Base-by-base conservation (phyloP, 345 rosid genomes). In the Lepidium didymum region DNA sequence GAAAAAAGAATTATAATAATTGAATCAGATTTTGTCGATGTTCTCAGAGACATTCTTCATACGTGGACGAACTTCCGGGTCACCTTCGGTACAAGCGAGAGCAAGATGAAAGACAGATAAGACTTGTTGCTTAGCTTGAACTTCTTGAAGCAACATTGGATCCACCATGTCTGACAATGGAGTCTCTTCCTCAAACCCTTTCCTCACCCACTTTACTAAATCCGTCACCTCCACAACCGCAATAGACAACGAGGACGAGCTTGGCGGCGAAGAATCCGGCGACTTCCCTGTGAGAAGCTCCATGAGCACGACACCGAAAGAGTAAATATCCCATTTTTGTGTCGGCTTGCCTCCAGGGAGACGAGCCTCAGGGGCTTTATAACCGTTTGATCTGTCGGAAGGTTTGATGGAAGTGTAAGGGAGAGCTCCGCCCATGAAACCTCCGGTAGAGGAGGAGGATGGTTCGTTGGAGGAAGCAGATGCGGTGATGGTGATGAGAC, bases 81-180 rank as follows among this genome's bases (percentile, higher is more conserved):
- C 99, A 5, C 65, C 69, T 75, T 94, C 96, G 0, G 97, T 85
- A 81, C 99, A 94, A 12, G 96, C 82, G 19, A 94, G 79, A 9
- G 99, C 99, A 18, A 94, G 83, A 40, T 94, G 96, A 19, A 94
- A 91, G 19, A 77, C 91, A 0, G 97, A 93, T 10, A 91, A 54
- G 11, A 94, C 97, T 69, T 91, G 96, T 68, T 91, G 90, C 72
- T 91, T 91, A 19, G 92, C 97, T 3, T 91, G 96, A 60, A 89
- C 91, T 85, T 95, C 99, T 69, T 87, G 96, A 2, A 94, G 80
- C 81, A 95, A 74, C 75, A 75, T 42, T 0, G 93, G 93, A 66
- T 91, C 99, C 5, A 95, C 97, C 97, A 91, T 87, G 9, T 91
- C 94, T 10, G 97, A 87, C 27, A 95, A 78, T 0, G 93, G 90